Percentiles rank a stretch among this genome's conserved stretches.
phyloP scores from a whole-genome alignment of 805 yeast species.

The Kluyveromyces nonfermentans region DNA sequence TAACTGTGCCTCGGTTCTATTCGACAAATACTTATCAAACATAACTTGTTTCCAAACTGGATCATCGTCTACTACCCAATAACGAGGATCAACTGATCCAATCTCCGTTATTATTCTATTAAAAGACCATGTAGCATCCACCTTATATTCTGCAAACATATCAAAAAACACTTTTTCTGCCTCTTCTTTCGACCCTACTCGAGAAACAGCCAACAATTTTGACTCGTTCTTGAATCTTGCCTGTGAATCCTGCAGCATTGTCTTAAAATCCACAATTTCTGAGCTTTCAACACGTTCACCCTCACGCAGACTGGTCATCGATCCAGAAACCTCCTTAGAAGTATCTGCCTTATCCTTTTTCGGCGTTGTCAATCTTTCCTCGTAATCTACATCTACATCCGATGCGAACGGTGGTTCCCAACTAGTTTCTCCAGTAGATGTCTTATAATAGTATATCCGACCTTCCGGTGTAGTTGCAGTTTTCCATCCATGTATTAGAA shows the following conservation, averaged over 20 bases:
- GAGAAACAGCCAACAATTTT: constrained; percentile 21
- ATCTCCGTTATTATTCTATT: constrained; percentile 45
- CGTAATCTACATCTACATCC: background rate
- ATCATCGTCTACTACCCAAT: constrained; percentile 54
- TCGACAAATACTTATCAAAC: constrained; percentile 57
- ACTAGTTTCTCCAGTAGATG: constrained; percentile 52
- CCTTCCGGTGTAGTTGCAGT: constrained; percentile 46
- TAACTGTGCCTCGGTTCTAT: constrained; percentile 41
- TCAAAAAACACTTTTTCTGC: constrained; percentile 39
- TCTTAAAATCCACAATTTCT: constrained; percentile 9
- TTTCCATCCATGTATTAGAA: constrained; percentile 47
- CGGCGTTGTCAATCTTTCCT: constrained; percentile 29
- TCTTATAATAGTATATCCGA: constrained; percentile 58
- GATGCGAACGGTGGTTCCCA: constrained; percentile 61
- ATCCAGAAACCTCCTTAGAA: constrained; percentile 1
- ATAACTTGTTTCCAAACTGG: constrained; percentile 48
- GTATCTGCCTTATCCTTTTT: constrained; percentile 2
- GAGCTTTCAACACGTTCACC: background rate
- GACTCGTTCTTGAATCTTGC: constrained; percentile 19
- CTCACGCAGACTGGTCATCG: constrained; percentile 5
- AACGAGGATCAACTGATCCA: constrained; percentile 50
- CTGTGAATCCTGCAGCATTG: constrained; percentile 13
- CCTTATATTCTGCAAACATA: constrained; percentile 45
- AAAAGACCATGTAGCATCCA: constrained; percentile 73
- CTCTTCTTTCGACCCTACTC: constrained; percentile 23